Percentiles rank a stretch among this genome's conserved stretches.
These are phyloP conservation scores for Verticillium dahliae DNA, from an alignment of 2,329 filamentous ascomycete species.

Conservation along the genomic window DNA sequence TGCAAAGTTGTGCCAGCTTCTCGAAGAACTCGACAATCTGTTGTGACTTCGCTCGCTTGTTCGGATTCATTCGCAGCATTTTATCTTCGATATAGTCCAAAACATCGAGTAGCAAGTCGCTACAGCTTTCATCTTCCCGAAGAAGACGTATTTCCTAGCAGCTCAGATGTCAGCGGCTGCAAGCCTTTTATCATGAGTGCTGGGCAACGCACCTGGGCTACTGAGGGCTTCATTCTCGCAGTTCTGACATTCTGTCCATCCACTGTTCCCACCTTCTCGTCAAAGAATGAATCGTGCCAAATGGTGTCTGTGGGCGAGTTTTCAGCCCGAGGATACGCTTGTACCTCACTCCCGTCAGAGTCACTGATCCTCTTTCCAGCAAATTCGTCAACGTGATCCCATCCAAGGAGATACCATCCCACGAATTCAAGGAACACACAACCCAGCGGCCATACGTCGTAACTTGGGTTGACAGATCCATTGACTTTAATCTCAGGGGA, in stretches of 20 bases:
- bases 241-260: neutral
- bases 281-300: neutral
- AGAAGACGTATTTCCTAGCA: neutral
- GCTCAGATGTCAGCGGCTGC: neutral
- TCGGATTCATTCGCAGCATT: neutral
- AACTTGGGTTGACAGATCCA: neutral
- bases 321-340: neutral
- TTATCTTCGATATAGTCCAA: neutral
- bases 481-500: neutral
- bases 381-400: neutral
- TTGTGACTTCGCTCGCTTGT: neutral
- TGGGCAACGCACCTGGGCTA: neutral
- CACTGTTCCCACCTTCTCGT: neutral
- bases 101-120: neutral
- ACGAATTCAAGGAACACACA: slow-evolving; percentile 3
- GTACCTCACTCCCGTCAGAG: neutral
- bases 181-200: neutral
- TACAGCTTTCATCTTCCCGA: neutral
- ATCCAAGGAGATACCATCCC: slow-evolving; percentile 1
- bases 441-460: slow-evolving; percentile 1
- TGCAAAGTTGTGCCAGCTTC: neutral
- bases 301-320: neutral
- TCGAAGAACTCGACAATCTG: neutral
- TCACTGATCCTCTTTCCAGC: neutral
- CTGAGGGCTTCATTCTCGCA: neutral